Conservation (phyloP, 2,329 filamentous ascomycete genomes). For the Emericellopsis atlantica region DNA sequence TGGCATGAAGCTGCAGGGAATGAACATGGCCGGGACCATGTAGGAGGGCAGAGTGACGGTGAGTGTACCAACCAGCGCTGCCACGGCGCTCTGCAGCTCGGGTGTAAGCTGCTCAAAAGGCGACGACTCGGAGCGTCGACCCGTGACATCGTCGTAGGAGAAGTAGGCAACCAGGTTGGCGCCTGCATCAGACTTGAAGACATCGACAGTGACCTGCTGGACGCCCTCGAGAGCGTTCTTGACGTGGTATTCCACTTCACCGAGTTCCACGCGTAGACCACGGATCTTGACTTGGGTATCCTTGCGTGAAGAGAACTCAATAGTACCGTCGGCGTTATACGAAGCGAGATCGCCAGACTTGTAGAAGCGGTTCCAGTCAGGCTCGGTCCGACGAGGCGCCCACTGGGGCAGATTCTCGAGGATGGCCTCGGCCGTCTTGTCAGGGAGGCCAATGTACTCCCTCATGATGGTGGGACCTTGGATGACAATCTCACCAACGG, state of each 20-base stretch:
- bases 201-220: background rate
- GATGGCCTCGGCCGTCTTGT: constrained; percentile 8
- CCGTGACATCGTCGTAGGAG: background rate
- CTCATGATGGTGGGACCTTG: constrained; percentile 12
- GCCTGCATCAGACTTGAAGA: background rate
- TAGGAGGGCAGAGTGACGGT: background rate
- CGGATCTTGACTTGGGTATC: background rate
- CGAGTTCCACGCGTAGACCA: background rate
- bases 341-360: background rate
- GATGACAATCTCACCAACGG: constrained; percentile 13
- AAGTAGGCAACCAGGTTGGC: background rate
- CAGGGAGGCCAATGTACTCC: constrained; percentile 9
- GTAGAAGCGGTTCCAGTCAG: background rate
- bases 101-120: background rate
- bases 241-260: background rate
- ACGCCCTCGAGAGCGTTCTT: background rate
- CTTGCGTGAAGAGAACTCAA: background rate
- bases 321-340: background rate
- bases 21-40: background rate
- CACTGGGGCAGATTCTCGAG: background rate
- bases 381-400: background rate
- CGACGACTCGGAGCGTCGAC: background rate
- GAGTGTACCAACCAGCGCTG: background rate
- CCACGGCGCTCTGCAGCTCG: background rate
- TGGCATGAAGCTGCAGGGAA: background rate